These are phyloP conservation scores for Decorospora gaudefroyi DNA, from an alignment of 2,329 filamentous ascomycete species.

Conservation along the genomic window DNA sequence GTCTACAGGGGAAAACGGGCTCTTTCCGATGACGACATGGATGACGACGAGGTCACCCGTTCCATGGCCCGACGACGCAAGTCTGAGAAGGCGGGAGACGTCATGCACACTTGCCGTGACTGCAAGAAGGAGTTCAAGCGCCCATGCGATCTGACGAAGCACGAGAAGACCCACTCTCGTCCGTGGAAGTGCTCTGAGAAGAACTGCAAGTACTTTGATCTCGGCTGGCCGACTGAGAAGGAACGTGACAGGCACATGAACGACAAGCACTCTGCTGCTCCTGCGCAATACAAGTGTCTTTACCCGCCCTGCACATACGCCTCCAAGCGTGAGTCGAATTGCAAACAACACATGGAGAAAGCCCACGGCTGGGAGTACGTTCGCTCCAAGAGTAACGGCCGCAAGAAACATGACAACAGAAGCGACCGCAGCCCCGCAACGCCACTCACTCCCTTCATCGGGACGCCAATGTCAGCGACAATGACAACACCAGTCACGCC, in stretches of 20 bases:
- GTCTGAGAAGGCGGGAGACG: conserved; percentile 82
- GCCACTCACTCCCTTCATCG: conserved; percentile 45
- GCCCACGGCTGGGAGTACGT: conserved; percentile 89
- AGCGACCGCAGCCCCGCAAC: conserved; percentile 36
- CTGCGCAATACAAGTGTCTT: conserved; percentile 80
- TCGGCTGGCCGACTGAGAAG: conserved; percentile 97
- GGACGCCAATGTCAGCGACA: conserved; percentile 43
- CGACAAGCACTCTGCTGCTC: conserved; percentile 86
- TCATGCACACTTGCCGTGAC: conserved; percentile 77
- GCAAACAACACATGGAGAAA: conserved; percentile 99
- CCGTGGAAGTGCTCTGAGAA: conserved; percentile 88
- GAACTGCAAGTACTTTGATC: conserved; percentile 85
- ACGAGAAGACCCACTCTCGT: conserved; percentile 95
- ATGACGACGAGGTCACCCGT: conserved; percentile 80
- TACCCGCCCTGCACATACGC: conserved; percentile 87
- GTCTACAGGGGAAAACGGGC: conserved; percentile 63
- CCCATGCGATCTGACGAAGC: conserved; percentile 96
- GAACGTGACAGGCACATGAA: conserved; percentile 95
- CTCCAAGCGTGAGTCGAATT: conserved; percentile 94
- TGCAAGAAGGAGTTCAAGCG: conserved; percentile 91
- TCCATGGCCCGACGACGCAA: conserved; percentile 97
- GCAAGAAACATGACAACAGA: conserved; percentile 40
- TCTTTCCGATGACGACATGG: conserved; percentile 66
- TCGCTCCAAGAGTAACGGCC: conserved; percentile 86
- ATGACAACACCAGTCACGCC: conserved; percentile 47